A percentile compares a stretch with the other conserved stretches of the same genome.
phyloP scores from a whole-genome alignment of 208 protist species.

The Chromosphaera perkinsii region DNA sequence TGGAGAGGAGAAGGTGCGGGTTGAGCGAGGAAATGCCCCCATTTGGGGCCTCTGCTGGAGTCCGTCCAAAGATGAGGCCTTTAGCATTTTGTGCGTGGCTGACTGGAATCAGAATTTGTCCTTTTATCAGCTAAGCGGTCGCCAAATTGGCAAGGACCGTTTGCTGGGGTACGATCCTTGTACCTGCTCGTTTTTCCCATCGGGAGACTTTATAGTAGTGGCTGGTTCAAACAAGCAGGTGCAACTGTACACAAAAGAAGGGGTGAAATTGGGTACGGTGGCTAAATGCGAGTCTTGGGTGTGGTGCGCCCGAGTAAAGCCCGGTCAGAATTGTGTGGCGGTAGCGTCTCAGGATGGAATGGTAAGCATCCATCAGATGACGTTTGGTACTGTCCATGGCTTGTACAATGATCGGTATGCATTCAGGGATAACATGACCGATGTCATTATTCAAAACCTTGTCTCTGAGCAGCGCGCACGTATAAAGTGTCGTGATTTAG shows the following conservation, averaged over 20 bases:
- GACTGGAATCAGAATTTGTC: constrained; percentile 88
- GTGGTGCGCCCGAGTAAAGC: constrained; percentile 5
- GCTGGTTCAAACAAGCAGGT: neutral
- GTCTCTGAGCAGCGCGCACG: constrained; percentile 47
- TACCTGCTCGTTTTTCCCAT: neutral
- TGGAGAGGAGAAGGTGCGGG: constrained; percentile 52
- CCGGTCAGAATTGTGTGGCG: constrained; percentile 61
- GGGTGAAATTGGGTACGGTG: constrained; percentile 37
- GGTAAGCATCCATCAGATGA: constrained; percentile 74
- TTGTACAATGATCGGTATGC: constrained; percentile 80
- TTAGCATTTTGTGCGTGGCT: constrained; percentile 80
- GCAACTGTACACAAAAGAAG: constrained; percentile 46
- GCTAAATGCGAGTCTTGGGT: constrained; percentile 40
- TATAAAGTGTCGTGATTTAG: constrained; percentile 86
- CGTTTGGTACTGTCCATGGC: constrained; percentile 77
- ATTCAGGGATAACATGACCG: constrained; percentile 85
- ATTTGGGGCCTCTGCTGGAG: constrained; percentile 86
- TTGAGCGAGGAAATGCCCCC: constrained; percentile 65
- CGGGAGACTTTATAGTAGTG: neutral
- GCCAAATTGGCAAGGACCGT: constrained; percentile 38
- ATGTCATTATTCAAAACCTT: constrained; percentile 87
- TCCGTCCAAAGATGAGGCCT: constrained; percentile 65
- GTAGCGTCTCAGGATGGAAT: constrained; percentile 78
- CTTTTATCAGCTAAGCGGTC: constrained; percentile 83
- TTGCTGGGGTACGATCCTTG: neutral